phyloP scores from a whole-genome alignment of 2,329 filamentous ascomycete genomes.

The Penicillium paneum region DNA sequence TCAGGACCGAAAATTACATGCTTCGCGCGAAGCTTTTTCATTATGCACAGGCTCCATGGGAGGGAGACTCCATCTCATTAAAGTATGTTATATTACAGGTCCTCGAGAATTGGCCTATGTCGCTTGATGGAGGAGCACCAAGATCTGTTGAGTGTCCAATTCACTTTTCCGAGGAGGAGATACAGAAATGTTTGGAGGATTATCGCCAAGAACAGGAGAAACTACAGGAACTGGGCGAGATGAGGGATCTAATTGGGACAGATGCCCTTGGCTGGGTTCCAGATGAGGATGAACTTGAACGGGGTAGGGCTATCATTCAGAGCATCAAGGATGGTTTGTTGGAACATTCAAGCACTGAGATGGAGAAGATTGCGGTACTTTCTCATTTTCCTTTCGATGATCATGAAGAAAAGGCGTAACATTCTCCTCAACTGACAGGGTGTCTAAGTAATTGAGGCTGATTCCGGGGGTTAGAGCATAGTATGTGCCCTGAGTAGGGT shows the following conservation, averaged over 20 bases:
- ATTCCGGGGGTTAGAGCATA: no score
- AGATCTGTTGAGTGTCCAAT: constrained; percentile 19
- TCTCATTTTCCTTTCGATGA: constrained; percentile 24
- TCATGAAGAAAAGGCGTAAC: constrained; percentile 15
- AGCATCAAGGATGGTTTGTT: constrained; percentile 21
- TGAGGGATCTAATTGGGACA: constrained; percentile 24
- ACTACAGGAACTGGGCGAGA: constrained; percentile 20
- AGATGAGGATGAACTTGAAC: constrained; percentile 24
- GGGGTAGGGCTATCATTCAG: constrained; percentile 15
- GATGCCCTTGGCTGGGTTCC: constrained; percentile 28
- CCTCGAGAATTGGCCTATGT: constrained; percentile 23
- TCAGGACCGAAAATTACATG: constrained; percentile 19
- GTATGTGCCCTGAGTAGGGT: no score
- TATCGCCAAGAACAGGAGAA: constrained; percentile 21
- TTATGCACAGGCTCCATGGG: constrained; percentile 25
- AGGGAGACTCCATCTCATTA: constrained; percentile 28
- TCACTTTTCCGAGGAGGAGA: constrained; percentile 21
- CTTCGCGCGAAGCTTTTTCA: constrained; percentile 26
- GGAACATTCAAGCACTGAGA: constrained; percentile 22
- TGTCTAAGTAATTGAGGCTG: no score
- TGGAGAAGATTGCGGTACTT: constrained; percentile 18
- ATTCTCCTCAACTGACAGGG: no score
- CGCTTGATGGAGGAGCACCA: constrained; percentile 5
- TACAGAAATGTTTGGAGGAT: constrained; percentile 8
- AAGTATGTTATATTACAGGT: constrained; percentile 24